Base-by-base conservation (phyloP, 75 land plant genomes). In the Pinus albicaulis region DNA sequence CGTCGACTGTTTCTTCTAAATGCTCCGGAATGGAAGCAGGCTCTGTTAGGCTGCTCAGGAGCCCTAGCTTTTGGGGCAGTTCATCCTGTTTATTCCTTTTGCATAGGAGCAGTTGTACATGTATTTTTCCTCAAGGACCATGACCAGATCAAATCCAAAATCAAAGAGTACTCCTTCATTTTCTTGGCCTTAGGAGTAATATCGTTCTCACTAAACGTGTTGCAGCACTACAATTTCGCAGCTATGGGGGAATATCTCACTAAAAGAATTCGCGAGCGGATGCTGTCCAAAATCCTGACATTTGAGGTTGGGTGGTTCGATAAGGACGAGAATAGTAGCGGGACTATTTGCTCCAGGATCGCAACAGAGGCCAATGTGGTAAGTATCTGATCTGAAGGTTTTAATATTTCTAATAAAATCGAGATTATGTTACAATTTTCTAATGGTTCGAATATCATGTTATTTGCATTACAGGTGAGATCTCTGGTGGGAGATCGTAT, bases 301-400 rank as follows among this genome's bases (percentile, higher is more conserved):
- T 86, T 89, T 56, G 98, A 95, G 74, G 79, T 95, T 28, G 93
- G 90, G 8, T 95, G 95, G 95, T 95, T 91, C 59, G 98, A 95
- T 81, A 73, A 79, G 31, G 89, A 90, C 2, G 87, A 93, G 74
- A 90, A 95, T 74, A 75, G 86, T 7, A 86, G 86, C 57, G 92
- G 89, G n/a, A 87, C 90, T 23, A 69, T 95, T 22, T 87, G 87
- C 55, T 74, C 93, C 16, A 76, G 92, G 17, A 80, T 95, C 20
- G 83, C 93, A 0, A 83, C 80, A 10, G 93, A 91, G 38, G 93
- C 95, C 74, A 90, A 82, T 72, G 78, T 88, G 87, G 98, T 87
- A 57, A 12, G 76, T 23, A 44, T 23, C 68, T 75, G 23, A 26
- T 1, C 11, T 48, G 11, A 10, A 48, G 22, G n/a, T 59, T 7